Evolutionary conservation across 2,329 filamentous ascomycete species (phyloP), one percentile per base, ranked within the genome.

Genomic region (Arthroderma uncinatum): DNA sequence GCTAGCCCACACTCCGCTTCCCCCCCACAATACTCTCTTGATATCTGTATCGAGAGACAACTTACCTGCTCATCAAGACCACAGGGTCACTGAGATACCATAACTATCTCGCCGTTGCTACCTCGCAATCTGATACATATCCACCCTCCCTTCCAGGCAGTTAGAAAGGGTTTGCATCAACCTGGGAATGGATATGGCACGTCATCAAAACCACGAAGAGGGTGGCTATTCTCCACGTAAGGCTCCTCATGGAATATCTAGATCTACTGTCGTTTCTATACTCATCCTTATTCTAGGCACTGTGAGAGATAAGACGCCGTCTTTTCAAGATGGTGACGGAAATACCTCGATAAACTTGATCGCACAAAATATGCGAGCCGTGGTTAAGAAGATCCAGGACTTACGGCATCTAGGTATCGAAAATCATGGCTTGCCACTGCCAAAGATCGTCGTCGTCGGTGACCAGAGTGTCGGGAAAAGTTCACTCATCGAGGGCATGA

Each of bases 391-490:
- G n/a, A 71, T 76, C 0, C 72, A 73, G 53, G 80, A 85, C 52
- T 78, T 95, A 0, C 82, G 88, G 54, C 78, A 83, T 4, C 78
- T 92, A 0, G 87, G 86, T 0, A 83, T 95, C 0, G 83, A 86
- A 53, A 81, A 86, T 16, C 80, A 83, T 3, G 65, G 75, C 0
- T 80, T 89, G 0, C 80, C 82, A 0, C 74, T 95, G 0, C 89
- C 90, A 0, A 88, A 89, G 63, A 82, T 94, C 8, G 86, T 92
- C 4, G 81, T 95, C 0, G 82, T 95, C 0, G 90, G 90, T 0
- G 89, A 95, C 53, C 90, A 95, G 65, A 87, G 82, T 0, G 86
- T 89, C 0, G 91, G 90, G 0, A 95, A 95, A 67, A 89, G 84
- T 0, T 89, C 78, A 0, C 66, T 81, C 0, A 78, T 79, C 54